Evolutionary conservation across 192 early-diverging fungal species (phyloP).

Genomic region (Coemansia sp.): DNA sequence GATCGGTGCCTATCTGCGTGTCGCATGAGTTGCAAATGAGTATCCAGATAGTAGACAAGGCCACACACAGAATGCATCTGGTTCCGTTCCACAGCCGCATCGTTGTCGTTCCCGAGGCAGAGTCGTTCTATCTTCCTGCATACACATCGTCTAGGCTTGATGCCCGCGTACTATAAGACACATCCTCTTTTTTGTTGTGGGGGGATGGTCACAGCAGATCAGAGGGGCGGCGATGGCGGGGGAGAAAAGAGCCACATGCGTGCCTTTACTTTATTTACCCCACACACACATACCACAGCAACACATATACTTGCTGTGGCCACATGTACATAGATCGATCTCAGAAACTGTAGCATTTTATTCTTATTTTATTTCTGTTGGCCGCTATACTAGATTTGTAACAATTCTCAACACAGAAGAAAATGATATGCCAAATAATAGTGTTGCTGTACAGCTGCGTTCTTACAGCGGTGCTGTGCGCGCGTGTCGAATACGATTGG

Average conservation of each 20-base stretch:
- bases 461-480: not conserved
- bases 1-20: slow-evolving; percentile 42
- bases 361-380: not conserved
- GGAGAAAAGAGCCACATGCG: too few relatives aligned
- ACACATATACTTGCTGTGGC: not conserved
- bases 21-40: slow-evolving; percentile 26
- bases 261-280: too few relatives aligned
- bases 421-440: not conserved
- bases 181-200: not conserved
- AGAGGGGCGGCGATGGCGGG: too few relatives aligned
- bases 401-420: not conserved
- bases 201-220: too few relatives aligned
- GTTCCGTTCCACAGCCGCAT: slow-evolving; percentile 38
- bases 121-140: slow-evolving; percentile 36
- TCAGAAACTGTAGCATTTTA: not conserved
- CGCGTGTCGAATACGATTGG: slow-evolving; percentile 62
- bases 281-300: too few relatives aligned
- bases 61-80: slow-evolving; percentile 22
- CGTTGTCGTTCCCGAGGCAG: slow-evolving; percentile 36
- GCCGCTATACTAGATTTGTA: not conserved
- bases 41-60: slow-evolving; percentile 24
- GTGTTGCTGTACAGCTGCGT: not conserved
- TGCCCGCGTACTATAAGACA: slow-evolving; percentile 25
- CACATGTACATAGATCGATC: not conserved
- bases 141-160: slow-evolving; percentile 33